Evolutionary conservation across 2,329 filamentous ascomycete species (phyloP).

Genomic region (Rhinocladiella similis): DNA sequence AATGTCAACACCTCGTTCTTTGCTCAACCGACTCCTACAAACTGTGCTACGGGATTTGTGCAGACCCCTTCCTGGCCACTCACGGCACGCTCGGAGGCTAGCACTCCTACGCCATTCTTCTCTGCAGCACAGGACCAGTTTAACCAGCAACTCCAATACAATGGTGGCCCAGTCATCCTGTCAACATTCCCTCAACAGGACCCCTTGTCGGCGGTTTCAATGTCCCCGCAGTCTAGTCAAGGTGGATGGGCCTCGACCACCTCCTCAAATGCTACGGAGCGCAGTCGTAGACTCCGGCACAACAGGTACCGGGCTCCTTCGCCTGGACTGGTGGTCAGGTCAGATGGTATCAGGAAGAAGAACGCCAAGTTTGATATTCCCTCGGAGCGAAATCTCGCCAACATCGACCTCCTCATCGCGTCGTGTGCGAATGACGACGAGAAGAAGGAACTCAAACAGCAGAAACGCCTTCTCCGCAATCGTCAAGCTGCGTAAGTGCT

Average conservation of each 20-base stretch:
- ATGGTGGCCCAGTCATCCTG: slow-evolving; percentile 40
- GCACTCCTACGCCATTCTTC: slow-evolving; percentile 72
- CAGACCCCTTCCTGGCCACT: slow-evolving; percentile 63
- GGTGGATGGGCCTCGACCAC: slow-evolving; percentile 51
- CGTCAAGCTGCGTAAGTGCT: slow-evolving; percentile 87
- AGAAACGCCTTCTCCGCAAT: slow-evolving; percentile 92
- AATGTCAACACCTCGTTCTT: slow-evolving; percentile 59
- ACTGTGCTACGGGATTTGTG: slow-evolving; percentile 43
- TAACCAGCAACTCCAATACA: slow-evolving; percentile 45
- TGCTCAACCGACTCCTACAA: slow-evolving; percentile 58
- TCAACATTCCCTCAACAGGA: slow-evolving; percentile 46
- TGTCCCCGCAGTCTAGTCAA: slow-evolving; percentile 64
- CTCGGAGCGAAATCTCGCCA: slow-evolving; percentile 85
- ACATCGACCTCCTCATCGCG: slow-evolving; percentile 90
- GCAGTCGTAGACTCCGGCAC: slow-evolving; percentile 31
- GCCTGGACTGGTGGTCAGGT: slow-evolving; percentile 65
- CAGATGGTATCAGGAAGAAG: slow-evolving; percentile 96
- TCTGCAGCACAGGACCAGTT: slow-evolving; percentile 60
- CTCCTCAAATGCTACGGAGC: slow-evolving; percentile 49
- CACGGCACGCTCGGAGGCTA: slow-evolving; percentile 66
- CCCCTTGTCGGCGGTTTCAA: slow-evolving; percentile 54
- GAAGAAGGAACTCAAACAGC: slow-evolving; percentile 97
- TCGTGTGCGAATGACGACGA: slow-evolving; percentile 82
- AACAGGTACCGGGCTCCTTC: slow-evolving; percentile 59
- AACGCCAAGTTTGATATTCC: slow-evolving; percentile 98